Percentiles rank a stretch among this genome's conserved stretches.
Conservation (phyloP, 148 eudicot species). For the Euryodendron excelsum region DNA sequence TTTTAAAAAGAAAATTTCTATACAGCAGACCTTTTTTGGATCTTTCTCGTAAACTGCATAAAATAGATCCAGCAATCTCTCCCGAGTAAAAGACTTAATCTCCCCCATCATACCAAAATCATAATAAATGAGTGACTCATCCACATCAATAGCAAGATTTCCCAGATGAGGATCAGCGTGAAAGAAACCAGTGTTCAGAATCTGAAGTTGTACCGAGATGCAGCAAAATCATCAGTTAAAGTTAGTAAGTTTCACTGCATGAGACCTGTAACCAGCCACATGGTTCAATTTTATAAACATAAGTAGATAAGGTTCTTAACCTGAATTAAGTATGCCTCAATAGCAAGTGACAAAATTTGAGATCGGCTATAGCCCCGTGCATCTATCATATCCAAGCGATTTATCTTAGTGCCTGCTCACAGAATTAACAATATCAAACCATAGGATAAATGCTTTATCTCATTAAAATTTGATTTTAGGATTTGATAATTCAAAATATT, state of each 20-base stretch:
- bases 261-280: neutral
- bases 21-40: slow-evolving; percentile 70
- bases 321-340: slow-evolving; percentile 96
- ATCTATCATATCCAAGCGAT: slow-evolving; percentile 67
- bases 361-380: slow-evolving; percentile 71
- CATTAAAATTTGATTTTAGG: neutral
- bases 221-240: slow-evolving; percentile 1
- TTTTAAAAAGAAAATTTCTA: too few species aligned
- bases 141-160: slow-evolving; percentile 93
- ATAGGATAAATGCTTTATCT: neutral
- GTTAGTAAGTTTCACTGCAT: neutral
- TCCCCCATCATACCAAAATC: slow-evolving; percentile 99
- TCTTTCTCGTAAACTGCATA: slow-evolving; percentile 94
- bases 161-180: slow-evolving; percentile 99
- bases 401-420: slow-evolving; percentile 74
- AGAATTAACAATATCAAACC: slow-evolving; percentile 14
- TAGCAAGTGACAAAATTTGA: slow-evolving; percentile 75
- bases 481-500: slow-evolving; percentile 1
- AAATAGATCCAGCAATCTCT: slow-evolving; percentile 81
- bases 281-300: neutral
- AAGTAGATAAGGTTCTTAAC: slow-evolving; percentile 28
- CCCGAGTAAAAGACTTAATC: slow-evolving; percentile 83
- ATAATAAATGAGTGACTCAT: slow-evolving; percentile 90
- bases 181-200: slow-evolving; percentile 93
- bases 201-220: slow-evolving; percentile 41